Evolutionary conservation across 345 rosid species (phyloP).

Genomic region (Eucalyptus pauciflora): DNA sequence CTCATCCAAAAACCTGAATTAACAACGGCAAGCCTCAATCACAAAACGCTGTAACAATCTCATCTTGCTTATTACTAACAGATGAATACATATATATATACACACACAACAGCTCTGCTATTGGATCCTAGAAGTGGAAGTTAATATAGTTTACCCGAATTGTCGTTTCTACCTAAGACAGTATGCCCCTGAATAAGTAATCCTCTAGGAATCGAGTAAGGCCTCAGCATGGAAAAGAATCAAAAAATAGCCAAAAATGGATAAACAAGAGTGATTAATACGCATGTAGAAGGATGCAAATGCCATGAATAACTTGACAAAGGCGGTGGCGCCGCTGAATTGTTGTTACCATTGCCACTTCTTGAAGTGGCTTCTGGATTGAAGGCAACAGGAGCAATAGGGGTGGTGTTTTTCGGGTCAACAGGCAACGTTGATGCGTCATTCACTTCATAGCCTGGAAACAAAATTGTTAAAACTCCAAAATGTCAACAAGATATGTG

Average conservation of each 20-base stretch:
- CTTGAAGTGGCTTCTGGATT: conserved; percentile 57
- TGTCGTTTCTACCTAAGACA: not conserved
- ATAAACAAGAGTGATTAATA: conserved; percentile 1
- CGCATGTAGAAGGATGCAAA: not conserved
- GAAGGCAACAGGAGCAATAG: conserved; percentile 45
- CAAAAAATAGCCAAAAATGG: conserved; percentile 17
- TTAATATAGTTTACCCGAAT: not conserved
- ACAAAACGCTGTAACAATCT: not conserved
- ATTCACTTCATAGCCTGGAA: conserved; percentile 25
- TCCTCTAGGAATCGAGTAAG: not conserved
- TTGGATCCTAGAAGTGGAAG: not conserved
- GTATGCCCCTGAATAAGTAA: not conserved
- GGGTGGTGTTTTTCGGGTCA: conserved; percentile 12
- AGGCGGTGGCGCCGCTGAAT: conserved; percentile 10
- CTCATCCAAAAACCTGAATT: not conserved
- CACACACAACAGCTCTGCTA: not conserved
- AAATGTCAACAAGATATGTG: not conserved
- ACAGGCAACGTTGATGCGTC: conserved; percentile 24
- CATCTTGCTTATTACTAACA: not conserved
- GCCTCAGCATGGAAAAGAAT: not conserved
- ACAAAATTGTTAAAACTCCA: not conserved
- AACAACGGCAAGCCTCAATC: not conserved
- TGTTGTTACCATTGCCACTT: not conserved
- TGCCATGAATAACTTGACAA: not conserved
- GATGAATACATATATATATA: not conserved